These are phyloP conservation scores for Scortechinia acanthostroma DNA, from an alignment of 2,329 filamentous ascomycete species.

Conservation along the genomic window DNA sequence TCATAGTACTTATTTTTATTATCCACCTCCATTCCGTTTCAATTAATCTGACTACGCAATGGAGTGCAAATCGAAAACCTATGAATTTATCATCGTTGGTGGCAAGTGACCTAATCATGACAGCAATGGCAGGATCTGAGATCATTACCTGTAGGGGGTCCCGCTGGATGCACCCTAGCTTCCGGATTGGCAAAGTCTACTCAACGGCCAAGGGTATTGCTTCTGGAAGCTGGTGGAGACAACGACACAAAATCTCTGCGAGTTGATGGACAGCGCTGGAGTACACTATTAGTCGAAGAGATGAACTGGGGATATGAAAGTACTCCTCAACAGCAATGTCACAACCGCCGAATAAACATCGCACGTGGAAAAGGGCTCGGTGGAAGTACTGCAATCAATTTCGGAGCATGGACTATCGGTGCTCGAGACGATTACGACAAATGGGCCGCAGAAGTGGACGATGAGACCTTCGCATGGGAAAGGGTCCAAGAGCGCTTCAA, in stretches of 20 bases:
- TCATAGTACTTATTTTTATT: too few relatives aligned
- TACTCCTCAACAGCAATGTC: conserved; percentile 49
- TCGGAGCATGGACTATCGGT: conserved; percentile 57
- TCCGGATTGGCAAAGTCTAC: conserved; percentile 36
- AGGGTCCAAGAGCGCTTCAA: conserved; percentile 50
- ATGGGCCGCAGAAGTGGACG: conserved; percentile 66
- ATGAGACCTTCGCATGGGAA: conserved; percentile 54
- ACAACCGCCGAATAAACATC: conserved; percentile 56
- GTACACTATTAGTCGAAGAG: too few relatives aligned
- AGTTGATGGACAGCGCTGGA: conserved; percentile 45
- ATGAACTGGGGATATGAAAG: conserved; percentile 58
- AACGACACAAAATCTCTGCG: conserved; percentile 37
- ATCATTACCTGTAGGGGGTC: too few relatives aligned
- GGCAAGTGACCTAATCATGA: too few relatives aligned
- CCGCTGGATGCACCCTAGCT: conserved; percentile 49
- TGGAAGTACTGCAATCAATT: conserved; percentile 50
- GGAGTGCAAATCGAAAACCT: too few relatives aligned
- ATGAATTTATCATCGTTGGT: conserved; percentile 29
- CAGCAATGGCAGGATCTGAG: too few relatives aligned
- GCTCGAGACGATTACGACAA: conserved; percentile 55
- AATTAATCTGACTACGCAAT: too few relatives aligned
- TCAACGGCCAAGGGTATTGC: conserved; percentile 40
- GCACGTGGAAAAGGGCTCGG: conserved; percentile 52
- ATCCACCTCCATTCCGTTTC: too few relatives aligned
- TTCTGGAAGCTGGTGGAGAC: conserved; percentile 49